Evolutionary conservation across 345 rosid genomes (phyloP).

Genomic region (Lepidium didymum): DNA sequence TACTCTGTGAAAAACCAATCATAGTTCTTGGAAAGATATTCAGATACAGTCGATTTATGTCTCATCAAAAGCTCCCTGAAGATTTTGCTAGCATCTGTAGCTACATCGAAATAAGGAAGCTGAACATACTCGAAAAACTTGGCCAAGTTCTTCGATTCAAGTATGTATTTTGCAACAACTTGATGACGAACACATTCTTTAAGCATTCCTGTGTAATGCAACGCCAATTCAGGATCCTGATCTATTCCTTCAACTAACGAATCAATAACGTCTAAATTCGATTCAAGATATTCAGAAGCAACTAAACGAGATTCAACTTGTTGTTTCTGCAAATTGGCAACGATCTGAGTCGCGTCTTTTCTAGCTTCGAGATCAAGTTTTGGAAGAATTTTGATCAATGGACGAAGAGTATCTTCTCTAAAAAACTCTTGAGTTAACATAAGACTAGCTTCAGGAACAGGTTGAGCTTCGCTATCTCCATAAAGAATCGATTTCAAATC

Average conservation of each 20-base stretch:
- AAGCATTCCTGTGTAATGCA: slow-evolving; percentile 92
- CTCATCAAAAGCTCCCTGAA: slow-evolving; percentile 88
- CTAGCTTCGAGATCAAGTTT: slow-evolving; percentile 78
- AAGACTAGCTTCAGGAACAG: slow-evolving; percentile 72
- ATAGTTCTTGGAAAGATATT: slow-evolving; percentile 76
- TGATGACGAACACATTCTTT: slow-evolving; percentile 96
- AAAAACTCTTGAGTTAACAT: slow-evolving; percentile 85
- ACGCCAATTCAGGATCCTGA: slow-evolving; percentile 54
- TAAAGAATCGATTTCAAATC: slow-evolving; percentile 81
- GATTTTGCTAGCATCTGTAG: slow-evolving; percentile 90
- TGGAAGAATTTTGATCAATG: slow-evolving; percentile 61
- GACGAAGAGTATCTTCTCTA: slow-evolving; percentile 66
- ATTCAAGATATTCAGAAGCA: slow-evolving; percentile 85
- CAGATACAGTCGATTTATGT: slow-evolving; percentile 91
- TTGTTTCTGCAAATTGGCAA: slow-evolving; percentile 89
- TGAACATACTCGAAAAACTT: slow-evolving; percentile 80
- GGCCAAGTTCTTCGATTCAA: slow-evolving; percentile 64
- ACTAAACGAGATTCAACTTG: slow-evolving; percentile 73
- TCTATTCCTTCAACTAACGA: slow-evolving; percentile 48
- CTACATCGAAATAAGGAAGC: slow-evolving; percentile 84
- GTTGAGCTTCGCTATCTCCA: slow-evolving; percentile 88
- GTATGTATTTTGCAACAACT: slow-evolving; percentile 71
- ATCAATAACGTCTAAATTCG: slow-evolving; percentile 74
- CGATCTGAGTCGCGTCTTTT: slow-evolving; percentile 94
- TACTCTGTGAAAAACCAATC: slow-evolving; percentile 85